Percentiles rank a stretch among this genome's conserved stretches.
Evolutionary conservation across 2,329 filamentous ascomycete genomes (phyloP).

Genomic region (Pseudopithomyces maydicus): DNA sequence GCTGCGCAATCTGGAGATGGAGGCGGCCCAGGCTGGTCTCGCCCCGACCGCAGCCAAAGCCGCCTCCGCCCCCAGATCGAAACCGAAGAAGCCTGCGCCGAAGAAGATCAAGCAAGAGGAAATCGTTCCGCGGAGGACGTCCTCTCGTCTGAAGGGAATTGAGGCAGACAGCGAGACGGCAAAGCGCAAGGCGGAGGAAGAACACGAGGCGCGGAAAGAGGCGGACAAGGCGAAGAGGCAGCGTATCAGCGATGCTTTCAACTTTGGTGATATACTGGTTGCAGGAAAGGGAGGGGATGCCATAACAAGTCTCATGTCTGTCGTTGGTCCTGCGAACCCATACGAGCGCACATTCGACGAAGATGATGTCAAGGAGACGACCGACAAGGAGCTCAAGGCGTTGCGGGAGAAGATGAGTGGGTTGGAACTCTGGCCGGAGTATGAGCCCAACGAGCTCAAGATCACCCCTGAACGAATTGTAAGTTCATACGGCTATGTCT

Average conservation of each 20-base stretch:
- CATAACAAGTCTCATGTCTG: slow-evolving; percentile 68
- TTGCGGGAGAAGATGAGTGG: slow-evolving; percentile 77
- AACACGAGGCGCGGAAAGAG: slow-evolving; percentile 62
- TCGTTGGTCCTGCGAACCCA: slow-evolving; percentile 75
- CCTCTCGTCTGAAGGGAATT: slow-evolving; percentile 66
- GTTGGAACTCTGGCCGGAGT: slow-evolving; percentile 80
- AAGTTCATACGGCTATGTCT: slow-evolving; percentile 14
- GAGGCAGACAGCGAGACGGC: slow-evolving; percentile 70
- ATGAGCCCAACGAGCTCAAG: slow-evolving; percentile 84
- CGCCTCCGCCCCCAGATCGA: slow-evolving; percentile 52
- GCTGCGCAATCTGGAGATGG: slow-evolving; percentile 74
- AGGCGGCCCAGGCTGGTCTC: slow-evolving; percentile 70
- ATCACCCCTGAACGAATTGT: slow-evolving; percentile 80
- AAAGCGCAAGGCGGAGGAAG: slow-evolving; percentile 71
- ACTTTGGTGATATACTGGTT: slow-evolving; percentile 77
- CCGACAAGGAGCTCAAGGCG: slow-evolving; percentile 73
- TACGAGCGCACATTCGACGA: slow-evolving; percentile 84
- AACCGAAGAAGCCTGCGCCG: slow-evolving; percentile 46
- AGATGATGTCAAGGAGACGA: slow-evolving; percentile 81
- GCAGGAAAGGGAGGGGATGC: slow-evolving; percentile 78
- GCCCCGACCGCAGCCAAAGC: slow-evolving; percentile 62
- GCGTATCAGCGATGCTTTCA: slow-evolving; percentile 70
- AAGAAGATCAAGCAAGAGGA: slow-evolving; percentile 65
- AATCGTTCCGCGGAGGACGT: slow-evolving; percentile 61
- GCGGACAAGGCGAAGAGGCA: slow-evolving; percentile 65